phyloP scores from a whole-genome alignment of 495 filamentous ascomycete species.

The Tirmania nivea region DNA sequence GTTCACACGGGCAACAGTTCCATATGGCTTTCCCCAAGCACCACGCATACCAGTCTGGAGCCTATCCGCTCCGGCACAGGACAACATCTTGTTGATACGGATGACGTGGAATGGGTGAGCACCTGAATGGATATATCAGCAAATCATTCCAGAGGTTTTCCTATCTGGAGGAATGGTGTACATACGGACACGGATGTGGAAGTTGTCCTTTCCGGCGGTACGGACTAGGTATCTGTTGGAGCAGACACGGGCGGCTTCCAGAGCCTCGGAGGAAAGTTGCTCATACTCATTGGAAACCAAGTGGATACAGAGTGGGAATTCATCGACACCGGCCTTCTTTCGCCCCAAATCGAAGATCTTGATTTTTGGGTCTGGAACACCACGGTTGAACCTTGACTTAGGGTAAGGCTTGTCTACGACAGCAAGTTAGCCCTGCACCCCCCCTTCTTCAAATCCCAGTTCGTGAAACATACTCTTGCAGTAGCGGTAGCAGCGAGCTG shows the following conservation, averaged over 20 bases:
- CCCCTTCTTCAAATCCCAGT: background rate
- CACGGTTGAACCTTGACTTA: constrained; percentile 99
- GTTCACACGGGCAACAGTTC: constrained; percentile 93
- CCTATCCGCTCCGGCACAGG: constrained; percentile 98
- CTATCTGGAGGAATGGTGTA: background rate
- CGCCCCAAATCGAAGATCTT: constrained; percentile 98
- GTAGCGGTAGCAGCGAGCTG: constrained; percentile 98
- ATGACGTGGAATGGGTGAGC: constrained; percentile 98
- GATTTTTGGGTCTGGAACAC: constrained; percentile 98
- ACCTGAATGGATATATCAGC: constrained; percentile 19
- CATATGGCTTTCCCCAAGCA: constrained; percentile 98
- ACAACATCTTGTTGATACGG: constrained; percentile 99
- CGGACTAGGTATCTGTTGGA: constrained; percentile 99
- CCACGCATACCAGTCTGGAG: constrained; percentile 99
- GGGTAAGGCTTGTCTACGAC: constrained; percentile 59
- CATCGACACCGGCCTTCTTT: constrained; percentile 93
- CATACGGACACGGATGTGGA: constrained; percentile 77
- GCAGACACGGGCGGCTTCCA: constrained; percentile 97
- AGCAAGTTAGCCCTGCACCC: background rate
- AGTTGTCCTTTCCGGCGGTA: constrained; percentile 90
- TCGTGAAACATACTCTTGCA: constrained; percentile 83
- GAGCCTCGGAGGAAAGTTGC: constrained; percentile 94
- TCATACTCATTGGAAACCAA: constrained; percentile 99
- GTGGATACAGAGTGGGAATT: constrained; percentile 96
- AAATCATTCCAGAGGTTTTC: background rate